Percentiles rank a stretch among this genome's conserved stretches.
Conservation (phyloP, 2,329 filamentous ascomycete genomes). For the Orbilia oligospora region DNA sequence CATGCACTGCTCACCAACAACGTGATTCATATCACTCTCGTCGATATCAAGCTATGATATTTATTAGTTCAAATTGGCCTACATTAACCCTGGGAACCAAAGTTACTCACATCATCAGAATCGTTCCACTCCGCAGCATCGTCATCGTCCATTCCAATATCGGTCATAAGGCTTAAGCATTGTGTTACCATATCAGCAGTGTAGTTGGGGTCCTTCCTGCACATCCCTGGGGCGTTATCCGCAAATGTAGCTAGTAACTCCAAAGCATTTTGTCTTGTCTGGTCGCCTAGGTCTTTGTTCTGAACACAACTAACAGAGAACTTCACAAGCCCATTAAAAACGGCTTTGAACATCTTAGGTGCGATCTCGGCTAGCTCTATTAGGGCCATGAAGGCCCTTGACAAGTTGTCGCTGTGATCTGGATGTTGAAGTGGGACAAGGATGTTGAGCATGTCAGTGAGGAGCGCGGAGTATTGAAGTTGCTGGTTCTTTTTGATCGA, state of each 20-base stretch:
- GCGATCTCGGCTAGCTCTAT: slow-evolving; percentile 96
- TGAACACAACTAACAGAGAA: slow-evolving; percentile 95
- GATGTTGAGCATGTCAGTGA: slow-evolving; percentile 93
- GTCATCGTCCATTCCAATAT: slow-evolving; percentile 93
- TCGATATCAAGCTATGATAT: slow-evolving; percentile 82
- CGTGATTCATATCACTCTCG: slow-evolving; percentile 96
- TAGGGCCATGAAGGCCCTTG: slow-evolving; percentile 87
- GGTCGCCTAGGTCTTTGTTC: slow-evolving; percentile 92
- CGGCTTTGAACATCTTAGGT: slow-evolving; percentile 94
- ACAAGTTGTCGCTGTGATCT: slow-evolving; percentile 89
- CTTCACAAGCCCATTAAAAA: slow-evolving; percentile 93
- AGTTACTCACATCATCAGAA: slow-evolving; percentile 82
- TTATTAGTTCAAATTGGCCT: background rate
- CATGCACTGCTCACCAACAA: slow-evolving; percentile 98
- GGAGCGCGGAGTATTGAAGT: slow-evolving; percentile 85
- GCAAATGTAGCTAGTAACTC: slow-evolving; percentile 99
- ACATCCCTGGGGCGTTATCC: slow-evolving; percentile 93
- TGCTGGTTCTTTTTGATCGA: slow-evolving; percentile 90
- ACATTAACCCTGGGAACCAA: background rate
- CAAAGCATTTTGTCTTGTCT: slow-evolving; percentile 91
- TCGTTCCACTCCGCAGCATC: slow-evolving; percentile 94
- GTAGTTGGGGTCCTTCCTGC: slow-evolving; percentile 92
- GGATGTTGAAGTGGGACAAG: slow-evolving; percentile 93
- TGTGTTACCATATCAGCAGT: slow-evolving; percentile 98
- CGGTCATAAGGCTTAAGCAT: slow-evolving; percentile 97